Conservation (phyloP, 169 alveolate genomes). For the Eimeria maxima region DNA sequence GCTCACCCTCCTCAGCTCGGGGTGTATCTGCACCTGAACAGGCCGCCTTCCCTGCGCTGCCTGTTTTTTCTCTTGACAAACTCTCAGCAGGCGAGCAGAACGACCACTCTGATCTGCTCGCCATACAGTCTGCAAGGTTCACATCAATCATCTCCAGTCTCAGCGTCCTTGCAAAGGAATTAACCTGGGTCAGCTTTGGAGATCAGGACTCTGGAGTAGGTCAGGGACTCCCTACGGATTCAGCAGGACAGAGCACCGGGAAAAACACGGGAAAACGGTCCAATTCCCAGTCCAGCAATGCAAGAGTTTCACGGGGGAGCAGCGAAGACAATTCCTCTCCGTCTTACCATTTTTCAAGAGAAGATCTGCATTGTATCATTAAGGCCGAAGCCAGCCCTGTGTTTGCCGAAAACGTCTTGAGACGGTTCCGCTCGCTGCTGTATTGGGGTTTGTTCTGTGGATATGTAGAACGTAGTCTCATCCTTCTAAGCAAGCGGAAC, state of each 20-base stretch:
- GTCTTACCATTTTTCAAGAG: neutral
- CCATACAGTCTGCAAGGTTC: neutral
- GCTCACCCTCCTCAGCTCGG: neutral
- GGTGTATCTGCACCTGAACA: neutral
- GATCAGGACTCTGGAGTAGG: neutral
- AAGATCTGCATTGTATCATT: neutral
- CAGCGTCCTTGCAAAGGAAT: neutral
- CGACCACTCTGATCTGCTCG: neutral
- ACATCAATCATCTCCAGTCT: neutral
- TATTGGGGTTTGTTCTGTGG: constrained; percentile 54
- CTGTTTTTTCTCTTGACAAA: neutral
- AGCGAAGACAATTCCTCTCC: neutral
- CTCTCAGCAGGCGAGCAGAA: neutral
- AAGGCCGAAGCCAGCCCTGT: neutral
- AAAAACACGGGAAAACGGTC: neutral
- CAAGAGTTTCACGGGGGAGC: neutral
- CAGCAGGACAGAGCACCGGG: neutral
- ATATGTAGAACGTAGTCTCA: neutral
- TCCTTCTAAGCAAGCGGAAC: neutral
- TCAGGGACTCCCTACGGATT: neutral
- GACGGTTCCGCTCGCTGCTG: constrained; percentile 10
- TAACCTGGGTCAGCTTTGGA: neutral
- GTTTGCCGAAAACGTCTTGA: neutral
- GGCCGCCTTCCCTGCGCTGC: neutral
- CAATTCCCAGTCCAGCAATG: neutral